Evolutionary conservation across 129 eudicot species (phyloP).

Genomic region (Logfia minima): DNA sequence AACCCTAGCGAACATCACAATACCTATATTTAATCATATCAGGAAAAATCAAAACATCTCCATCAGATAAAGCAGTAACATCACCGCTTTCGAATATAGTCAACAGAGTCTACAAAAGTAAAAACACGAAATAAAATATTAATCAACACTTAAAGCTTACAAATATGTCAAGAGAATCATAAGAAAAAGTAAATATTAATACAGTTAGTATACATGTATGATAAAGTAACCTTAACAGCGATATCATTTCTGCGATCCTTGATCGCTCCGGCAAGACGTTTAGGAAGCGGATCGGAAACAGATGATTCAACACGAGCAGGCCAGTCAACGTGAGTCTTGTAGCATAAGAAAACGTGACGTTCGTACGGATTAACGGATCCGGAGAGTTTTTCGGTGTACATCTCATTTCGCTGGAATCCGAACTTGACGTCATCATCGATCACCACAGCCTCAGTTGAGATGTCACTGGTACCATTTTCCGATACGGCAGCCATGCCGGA

Average conservation of each 20-base stretch:
- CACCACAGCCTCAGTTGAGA: slow-evolving; percentile 21
- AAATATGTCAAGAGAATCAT: background rate
- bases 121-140: slow-evolving; percentile 20
- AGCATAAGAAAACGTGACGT: slow-evolving; percentile 39
- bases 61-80: slow-evolving; percentile 54
- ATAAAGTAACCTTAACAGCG: slow-evolving; percentile 50
- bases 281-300: slow-evolving; percentile 77
- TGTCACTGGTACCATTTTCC: slow-evolving; percentile 27
- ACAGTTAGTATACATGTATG: background rate
- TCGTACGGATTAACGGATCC: slow-evolving; percentile 43
- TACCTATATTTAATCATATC: slow-evolving; percentile 85
- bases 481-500: slow-evolving; percentile 34
- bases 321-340: slow-evolving; percentile 39
- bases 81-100: slow-evolving; percentile 68
- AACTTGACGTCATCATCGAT: slow-evolving; percentile 28
- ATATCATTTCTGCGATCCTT: slow-evolving; percentile 69
- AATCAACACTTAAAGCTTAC: background rate
- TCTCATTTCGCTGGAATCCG: slow-evolving; percentile 38
- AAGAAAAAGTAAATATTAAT: background rate
- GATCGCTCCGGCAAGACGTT: slow-evolving; percentile 59
- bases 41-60: slow-evolving; percentile 85
- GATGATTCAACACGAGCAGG: slow-evolving; percentile 51
- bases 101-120: slow-evolving; percentile 59
- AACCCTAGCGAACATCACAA: slow-evolving; percentile 15
- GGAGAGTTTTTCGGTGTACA: slow-evolving; percentile 37